These are phyloP conservation scores for Lipomyces sp. DNA, from an alignment of 805 yeast genomes.

Conservation along the genomic window DNA sequence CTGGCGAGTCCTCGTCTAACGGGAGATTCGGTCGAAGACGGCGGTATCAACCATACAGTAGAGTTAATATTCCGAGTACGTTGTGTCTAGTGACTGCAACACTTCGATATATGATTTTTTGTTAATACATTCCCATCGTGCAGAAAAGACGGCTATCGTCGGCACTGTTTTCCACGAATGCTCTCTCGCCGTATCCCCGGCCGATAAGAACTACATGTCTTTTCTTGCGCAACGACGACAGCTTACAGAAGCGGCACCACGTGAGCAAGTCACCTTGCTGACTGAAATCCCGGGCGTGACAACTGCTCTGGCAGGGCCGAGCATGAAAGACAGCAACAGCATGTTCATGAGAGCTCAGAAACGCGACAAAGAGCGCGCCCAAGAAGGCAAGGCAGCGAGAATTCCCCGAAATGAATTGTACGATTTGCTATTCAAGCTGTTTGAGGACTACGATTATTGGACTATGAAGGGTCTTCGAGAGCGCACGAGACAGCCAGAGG, in stretches of 20 bases:
- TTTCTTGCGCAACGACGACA: slow-evolving; percentile 56
- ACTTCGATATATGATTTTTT: slow-evolving; percentile 15
- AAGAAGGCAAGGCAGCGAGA: slow-evolving; percentile 86
- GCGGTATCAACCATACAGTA: slow-evolving; percentile 26
- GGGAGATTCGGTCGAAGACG: neutral
- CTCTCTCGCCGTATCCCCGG: slow-evolving; percentile 50
- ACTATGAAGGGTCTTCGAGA: slow-evolving; percentile 90
- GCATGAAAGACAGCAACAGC: slow-evolving; percentile 66
- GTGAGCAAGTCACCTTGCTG: slow-evolving; percentile 66
- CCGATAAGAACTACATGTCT: slow-evolving; percentile 66
- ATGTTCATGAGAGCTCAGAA: slow-evolving; percentile 53
- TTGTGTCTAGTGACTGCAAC: neutral
- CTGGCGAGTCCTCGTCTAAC: no score
- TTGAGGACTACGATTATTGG: slow-evolving; percentile 97
- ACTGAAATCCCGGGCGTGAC: slow-evolving; percentile 83
- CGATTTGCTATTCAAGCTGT: slow-evolving; percentile 81
- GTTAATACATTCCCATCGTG: neutral
- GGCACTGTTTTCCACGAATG: slow-evolving; percentile 94
- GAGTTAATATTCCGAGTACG: slow-evolving; percentile 31
- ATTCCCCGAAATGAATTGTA: slow-evolving; percentile 90
- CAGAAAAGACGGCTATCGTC: slow-evolving; percentile 66
- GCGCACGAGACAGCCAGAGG: slow-evolving; percentile 91
- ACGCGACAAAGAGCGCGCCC: slow-evolving; percentile 35
- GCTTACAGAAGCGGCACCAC: slow-evolving; percentile 42
- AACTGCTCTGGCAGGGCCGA: slow-evolving; percentile 81